phyloP scores from a whole-genome alignment of 805 yeast genomes.

The Candida pini region DNA sequence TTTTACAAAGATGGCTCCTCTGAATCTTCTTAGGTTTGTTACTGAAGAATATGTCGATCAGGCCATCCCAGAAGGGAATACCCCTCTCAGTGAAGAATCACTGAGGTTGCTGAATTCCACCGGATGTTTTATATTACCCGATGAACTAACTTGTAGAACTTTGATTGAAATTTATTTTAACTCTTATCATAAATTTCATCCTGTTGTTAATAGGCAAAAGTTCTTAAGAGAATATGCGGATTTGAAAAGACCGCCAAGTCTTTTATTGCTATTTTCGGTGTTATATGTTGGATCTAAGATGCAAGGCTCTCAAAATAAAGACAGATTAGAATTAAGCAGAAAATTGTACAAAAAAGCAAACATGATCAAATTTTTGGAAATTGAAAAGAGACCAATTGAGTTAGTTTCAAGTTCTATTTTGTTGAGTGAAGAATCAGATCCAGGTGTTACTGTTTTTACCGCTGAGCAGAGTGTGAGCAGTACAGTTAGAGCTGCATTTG shows the following conservation, averaged over 20 bases:
- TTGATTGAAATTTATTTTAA: constrained; percentile 53
- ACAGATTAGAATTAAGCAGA: constrained; percentile 30
- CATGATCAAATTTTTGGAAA: constrained; percentile 59
- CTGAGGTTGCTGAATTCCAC: neutral
- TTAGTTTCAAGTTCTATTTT: constrained; percentile 29
- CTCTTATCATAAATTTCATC: constrained; percentile 64
- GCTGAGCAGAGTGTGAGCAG: constrained; percentile 64
- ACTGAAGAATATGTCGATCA: too few relatives aligned
- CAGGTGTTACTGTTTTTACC: constrained; percentile 37
- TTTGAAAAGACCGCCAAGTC: constrained; percentile 49
- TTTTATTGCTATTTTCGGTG: constrained; percentile 56
- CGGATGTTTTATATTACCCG: constrained; percentile 66
- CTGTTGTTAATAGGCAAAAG: constrained; percentile 54
- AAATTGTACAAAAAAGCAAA: constrained; percentile 36
- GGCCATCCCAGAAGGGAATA: too few relatives aligned
- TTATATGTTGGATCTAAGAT: constrained; percentile 64
- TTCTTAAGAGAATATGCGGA: constrained; percentile 55
- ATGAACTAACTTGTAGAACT: constrained; percentile 50
- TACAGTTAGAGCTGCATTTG: constrained; percentile 48
- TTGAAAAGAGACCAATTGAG: constrained; percentile 55
- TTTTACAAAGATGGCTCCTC: too few relatives aligned
- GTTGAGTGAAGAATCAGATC: constrained; percentile 38
- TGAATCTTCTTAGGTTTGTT: too few relatives aligned
- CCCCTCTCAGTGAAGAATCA: too few relatives aligned
- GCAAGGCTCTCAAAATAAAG: too few relatives aligned